phyloP scores from a whole-genome alignment of 768 basidiomycete genomes.

The Macrocybe gigantea region DNA sequence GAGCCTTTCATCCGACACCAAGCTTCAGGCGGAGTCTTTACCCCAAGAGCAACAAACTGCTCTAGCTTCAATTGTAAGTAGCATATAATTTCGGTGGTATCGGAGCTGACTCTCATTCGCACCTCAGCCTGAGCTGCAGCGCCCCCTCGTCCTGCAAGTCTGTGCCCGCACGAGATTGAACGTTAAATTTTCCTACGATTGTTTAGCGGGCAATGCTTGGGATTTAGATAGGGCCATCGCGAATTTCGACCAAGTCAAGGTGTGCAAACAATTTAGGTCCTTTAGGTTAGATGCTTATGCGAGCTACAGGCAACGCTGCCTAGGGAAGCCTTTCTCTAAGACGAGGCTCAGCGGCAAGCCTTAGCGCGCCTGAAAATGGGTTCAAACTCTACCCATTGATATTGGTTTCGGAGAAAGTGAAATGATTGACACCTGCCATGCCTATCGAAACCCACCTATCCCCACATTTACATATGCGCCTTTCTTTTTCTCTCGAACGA shows the following conservation, averaged over 20 bases:
- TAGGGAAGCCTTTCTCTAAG: constrained; percentile 49
- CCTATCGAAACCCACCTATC: too few relatives aligned
- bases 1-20: constrained; percentile 15
- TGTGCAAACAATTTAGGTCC: constrained; percentile 28
- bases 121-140: constrained; percentile 63
- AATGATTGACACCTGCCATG: too few relatives aligned
- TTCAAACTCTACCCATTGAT: too few relatives aligned
- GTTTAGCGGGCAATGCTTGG: constrained; percentile 83
- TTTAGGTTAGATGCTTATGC: constrained; percentile 10
- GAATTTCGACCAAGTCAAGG: constrained; percentile 89
- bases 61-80: constrained; percentile 27
- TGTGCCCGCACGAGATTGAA: constrained; percentile 75
- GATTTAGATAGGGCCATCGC: constrained; percentile 70
- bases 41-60: constrained; percentile 44
- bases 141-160: constrained; percentile 63
- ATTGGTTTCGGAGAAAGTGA: too few relatives aligned
- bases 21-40: constrained; percentile 21
- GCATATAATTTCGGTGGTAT: constrained; percentile 2
- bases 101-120: constrained; percentile 1
- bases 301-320: constrained; percentile 37
- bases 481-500: too few relatives aligned
- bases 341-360: neutral
- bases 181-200: constrained; percentile 74
- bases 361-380: neutral
- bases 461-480: too few relatives aligned